These are phyloP conservation scores for Chalciporus piperatoides DNA, from an alignment of 1,284 basidiomycete genomes.

Conservation along the genomic window DNA sequence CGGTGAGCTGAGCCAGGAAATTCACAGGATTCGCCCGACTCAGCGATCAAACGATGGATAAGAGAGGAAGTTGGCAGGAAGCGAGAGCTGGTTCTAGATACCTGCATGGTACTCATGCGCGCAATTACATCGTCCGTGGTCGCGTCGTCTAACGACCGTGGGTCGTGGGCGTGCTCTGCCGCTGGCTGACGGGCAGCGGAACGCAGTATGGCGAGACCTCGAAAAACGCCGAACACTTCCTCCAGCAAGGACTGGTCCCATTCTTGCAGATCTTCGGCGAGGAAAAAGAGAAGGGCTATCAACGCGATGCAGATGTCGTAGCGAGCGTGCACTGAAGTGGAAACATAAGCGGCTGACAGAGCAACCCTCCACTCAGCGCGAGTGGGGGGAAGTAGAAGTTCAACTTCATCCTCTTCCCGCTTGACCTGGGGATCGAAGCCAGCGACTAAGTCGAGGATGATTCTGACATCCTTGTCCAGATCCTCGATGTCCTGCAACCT, in stretches of 20 bases:
- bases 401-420: conserved; percentile 64
- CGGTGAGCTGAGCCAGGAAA: conserved; percentile 60
- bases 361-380: conserved; percentile 60
- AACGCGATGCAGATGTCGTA: conserved; percentile 69
- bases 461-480: conserved; percentile 51
- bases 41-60: conserved; percentile 62
- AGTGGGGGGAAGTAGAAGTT: conserved; percentile 48
- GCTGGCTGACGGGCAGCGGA: conserved; percentile 56
- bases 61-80: conserved; percentile 63
- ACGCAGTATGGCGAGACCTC: conserved; percentile 66
- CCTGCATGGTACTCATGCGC: conserved; percentile 67
- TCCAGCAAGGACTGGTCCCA: conserved; percentile 66
- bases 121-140: conserved; percentile 61
- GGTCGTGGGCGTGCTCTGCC: conserved; percentile 38
- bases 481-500: conserved; percentile 54
- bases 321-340: conserved; percentile 60
- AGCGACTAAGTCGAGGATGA: conserved; percentile 62
- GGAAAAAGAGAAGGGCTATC: conserved; percentile 67
- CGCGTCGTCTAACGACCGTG: conserved; percentile 29
- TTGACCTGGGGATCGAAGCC: conserved; percentile 70
- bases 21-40: conserved; percentile 41
- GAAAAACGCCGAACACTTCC: conserved; percentile 75
- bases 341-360: conserved; percentile 57
- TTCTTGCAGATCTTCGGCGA: conserved; percentile 53
- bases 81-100: conserved; percentile 50